Conservation (phyloP, 129 eudicot genomes). For the Flaveria bidentis region DNA sequence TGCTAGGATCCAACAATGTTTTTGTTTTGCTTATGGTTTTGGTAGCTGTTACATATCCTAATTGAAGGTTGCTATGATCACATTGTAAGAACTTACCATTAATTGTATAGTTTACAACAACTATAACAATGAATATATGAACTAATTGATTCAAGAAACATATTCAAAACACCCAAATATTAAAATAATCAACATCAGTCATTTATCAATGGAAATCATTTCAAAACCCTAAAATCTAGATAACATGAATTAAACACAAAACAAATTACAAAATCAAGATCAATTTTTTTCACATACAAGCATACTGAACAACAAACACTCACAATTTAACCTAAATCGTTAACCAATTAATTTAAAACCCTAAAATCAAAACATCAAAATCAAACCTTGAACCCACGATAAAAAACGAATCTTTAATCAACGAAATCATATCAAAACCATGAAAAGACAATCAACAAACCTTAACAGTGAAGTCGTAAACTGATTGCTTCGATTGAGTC, state of each 20-base stretch:
- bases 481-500: slow-evolving; percentile 62
- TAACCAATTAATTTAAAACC: not conserved
- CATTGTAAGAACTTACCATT: too few species aligned
- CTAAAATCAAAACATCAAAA: not conserved
- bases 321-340: not conserved
- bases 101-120: too few species aligned
- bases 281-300: not conserved
- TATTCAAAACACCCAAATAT: too few species aligned
- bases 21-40: too few species aligned
- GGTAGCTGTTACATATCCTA: too few species aligned
- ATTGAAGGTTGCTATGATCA: too few species aligned
- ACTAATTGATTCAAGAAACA: too few species aligned
- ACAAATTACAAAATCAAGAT: not conserved
- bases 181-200: not conserved
- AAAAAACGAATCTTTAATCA: not conserved
- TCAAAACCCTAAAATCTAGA: not conserved
- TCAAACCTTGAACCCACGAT: not conserved
- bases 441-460: slow-evolving; percentile 31
- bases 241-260: not conserved
- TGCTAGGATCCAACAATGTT: too few species aligned
- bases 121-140: too few species aligned
- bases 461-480: slow-evolving; percentile 89
- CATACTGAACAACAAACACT: not conserved
- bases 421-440: not conserved
- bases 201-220: not conserved